A percentile compares a stretch with the other conserved stretches of the same genome.
Conservation (phyloP, 441 rosid genomes). For the Gossypium trilobum region DNA sequence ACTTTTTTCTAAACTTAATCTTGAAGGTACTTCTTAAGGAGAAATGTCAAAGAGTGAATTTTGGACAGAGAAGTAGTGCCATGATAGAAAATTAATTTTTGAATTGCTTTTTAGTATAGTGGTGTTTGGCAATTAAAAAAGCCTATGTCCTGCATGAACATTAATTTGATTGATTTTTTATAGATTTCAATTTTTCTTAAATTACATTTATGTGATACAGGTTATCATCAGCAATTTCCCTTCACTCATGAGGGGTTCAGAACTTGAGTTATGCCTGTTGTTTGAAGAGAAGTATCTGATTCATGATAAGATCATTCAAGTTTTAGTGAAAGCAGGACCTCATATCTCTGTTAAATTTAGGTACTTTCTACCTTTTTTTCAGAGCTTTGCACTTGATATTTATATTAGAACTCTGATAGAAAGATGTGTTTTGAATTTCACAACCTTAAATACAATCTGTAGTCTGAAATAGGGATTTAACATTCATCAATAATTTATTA, state of each 20-base stretch:
- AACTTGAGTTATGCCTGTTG: constrained; percentile 40
- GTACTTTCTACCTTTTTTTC: constrained; percentile 32
- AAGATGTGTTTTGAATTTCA: constrained; percentile 1
- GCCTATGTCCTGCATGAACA: neutral
- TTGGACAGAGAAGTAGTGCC: constrained; percentile 1
- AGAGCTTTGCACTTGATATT: constrained; percentile 7
- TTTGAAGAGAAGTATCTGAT: constrained; percentile 41
- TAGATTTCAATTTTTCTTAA: neutral
- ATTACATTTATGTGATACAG: constrained; percentile 28
- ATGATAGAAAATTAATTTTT: neutral
- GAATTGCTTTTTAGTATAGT: constrained; percentile 1
- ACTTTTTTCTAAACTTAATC: neutral
- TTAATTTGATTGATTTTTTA: neutral
- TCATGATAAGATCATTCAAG: constrained; percentile 44
- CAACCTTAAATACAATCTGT: neutral
- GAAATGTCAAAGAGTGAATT: neutral
- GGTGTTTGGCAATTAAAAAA: constrained; percentile 4
- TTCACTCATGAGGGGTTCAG: constrained; percentile 65
- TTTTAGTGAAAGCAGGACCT: constrained; percentile 66
- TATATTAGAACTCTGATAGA: neutral
- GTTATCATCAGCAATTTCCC: constrained; percentile 65
- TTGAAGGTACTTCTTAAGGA: neutral
- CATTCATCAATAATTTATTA: neutral
- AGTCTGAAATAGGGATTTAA: neutral
- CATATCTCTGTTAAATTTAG: constrained; percentile 54